Evolutionary conservation across 371 early-diverging fungal species (phyloP).

Genomic region (Rhizopus stolonifer): DNA sequence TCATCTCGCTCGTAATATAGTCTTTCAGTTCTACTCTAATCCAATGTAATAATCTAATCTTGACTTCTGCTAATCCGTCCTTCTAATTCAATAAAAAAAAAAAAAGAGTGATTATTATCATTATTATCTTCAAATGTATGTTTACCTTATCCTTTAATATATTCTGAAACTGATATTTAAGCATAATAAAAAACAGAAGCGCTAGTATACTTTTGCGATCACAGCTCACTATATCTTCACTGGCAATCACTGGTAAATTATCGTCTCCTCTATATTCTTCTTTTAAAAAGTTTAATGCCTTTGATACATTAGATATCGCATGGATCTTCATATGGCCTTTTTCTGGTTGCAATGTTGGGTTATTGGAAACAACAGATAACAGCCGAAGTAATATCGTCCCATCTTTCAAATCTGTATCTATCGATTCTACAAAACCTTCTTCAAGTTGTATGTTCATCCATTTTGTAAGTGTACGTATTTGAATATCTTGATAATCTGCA

Average conservation of each 20-base stretch:
- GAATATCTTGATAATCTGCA: conserved; percentile 57
- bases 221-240: conserved; percentile 82
- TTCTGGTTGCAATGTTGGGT: conserved; percentile 54
- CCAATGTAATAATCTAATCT: conserved; percentile 63
- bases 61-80: conserved; percentile 40
- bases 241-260: conserved; percentile 71
- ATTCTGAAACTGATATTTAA: conserved; percentile 62
- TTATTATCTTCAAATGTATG: not conserved
- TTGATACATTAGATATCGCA: conserved; percentile 78
- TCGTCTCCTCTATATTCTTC: conserved; percentile 53
- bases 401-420: conserved; percentile 62
- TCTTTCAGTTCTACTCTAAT: conserved; percentile 61
- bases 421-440: conserved; percentile 34
- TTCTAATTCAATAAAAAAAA: too few species aligned
- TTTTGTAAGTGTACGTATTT: conserved; percentile 76
- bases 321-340: conserved; percentile 69
- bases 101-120: not conserved
- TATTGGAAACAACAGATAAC: conserved; percentile 52
- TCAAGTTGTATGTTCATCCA: conserved; percentile 81
- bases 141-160: conserved; percentile 21
- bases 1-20: conserved; percentile 51
- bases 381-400: conserved; percentile 61
- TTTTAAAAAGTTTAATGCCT: conserved; percentile 67
- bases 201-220: conserved; percentile 82
- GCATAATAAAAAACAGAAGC: conserved; percentile 76